These are phyloP conservation scores for Mucor circinelloides DNA, from an alignment of 371 early-diverging fungal genomes.

Conservation along the genomic window DNA sequence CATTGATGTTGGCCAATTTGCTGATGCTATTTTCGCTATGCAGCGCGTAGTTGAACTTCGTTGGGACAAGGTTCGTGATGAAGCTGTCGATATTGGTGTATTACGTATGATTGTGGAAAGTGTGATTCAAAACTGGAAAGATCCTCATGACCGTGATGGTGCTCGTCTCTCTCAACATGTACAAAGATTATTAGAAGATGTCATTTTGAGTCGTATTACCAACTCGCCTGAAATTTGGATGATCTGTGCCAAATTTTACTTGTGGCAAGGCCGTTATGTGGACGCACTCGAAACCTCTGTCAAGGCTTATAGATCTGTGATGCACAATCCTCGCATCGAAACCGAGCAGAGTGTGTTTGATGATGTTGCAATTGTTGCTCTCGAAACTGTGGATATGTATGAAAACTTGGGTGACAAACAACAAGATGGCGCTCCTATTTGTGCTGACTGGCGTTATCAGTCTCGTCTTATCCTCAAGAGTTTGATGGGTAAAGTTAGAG, in stretches of 20 bases:
- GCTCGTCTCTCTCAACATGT: slow-evolving; percentile 43
- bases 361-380: slow-evolving; percentile 64
- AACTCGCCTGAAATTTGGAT: slow-evolving; percentile 77
- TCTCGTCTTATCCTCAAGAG: slow-evolving; percentile 79
- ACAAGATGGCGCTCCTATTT: slow-evolving; percentile 53
- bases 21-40: slow-evolving; percentile 88
- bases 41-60: slow-evolving; percentile 78
- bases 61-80: slow-evolving; percentile 65
- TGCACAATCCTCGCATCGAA: slow-evolving; percentile 75
- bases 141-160: slow-evolving; percentile 56
- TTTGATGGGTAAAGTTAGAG: slow-evolving; percentile 79
- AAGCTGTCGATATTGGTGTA: slow-evolving; percentile 78
- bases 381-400: slow-evolving; percentile 82
- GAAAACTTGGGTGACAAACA: slow-evolving; percentile 65
- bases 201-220: slow-evolving; percentile 76
- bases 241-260: slow-evolving; percentile 75
- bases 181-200: slow-evolving; percentile 62
- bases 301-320: slow-evolving; percentile 82
- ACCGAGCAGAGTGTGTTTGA: slow-evolving; percentile 69
- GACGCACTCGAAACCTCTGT: slow-evolving; percentile 78
- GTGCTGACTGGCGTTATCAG: slow-evolving; percentile 90
- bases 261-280: slow-evolving; percentile 60
- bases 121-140: slow-evolving; percentile 67
- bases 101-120: slow-evolving; percentile 72
- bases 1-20: slow-evolving; percentile 77